A percentile compares a stretch with the other conserved stretches of the same genome.
These are phyloP conservation scores for Alternaria novae-zelandiae DNA, from an alignment of 2,329 filamentous ascomycete species.

Conservation along the genomic window DNA sequence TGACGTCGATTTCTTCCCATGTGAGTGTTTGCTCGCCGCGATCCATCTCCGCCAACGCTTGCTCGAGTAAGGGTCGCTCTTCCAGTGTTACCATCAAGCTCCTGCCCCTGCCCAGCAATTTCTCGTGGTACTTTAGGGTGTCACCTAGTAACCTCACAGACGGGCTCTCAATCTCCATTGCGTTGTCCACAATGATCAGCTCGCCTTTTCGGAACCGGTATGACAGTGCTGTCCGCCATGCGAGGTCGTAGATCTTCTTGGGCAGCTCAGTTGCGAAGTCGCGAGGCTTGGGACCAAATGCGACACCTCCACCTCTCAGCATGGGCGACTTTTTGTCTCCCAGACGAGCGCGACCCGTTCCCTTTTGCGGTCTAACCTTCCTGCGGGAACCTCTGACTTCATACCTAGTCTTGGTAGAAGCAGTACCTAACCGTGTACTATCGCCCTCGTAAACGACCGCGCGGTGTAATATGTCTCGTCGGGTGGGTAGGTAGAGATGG, in stretches of 20 bases:
- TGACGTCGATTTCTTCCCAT: constrained; percentile 87
- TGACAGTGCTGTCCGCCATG: constrained; percentile 91
- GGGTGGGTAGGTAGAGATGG: constrained; percentile 85
- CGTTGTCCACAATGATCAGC: constrained; percentile 82
- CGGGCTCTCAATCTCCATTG: constrained; percentile 72
- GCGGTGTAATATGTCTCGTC: constrained; percentile 89
- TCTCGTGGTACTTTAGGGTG: constrained; percentile 73
- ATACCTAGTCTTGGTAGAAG: constrained; percentile 61
- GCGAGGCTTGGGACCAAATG: constrained; percentile 87
- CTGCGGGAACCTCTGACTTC: constrained; percentile 83
- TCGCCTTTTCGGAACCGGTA: constrained; percentile 90
- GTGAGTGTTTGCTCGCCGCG: constrained; percentile 73
- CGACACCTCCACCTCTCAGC: constrained; percentile 82
- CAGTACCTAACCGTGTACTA: constrained; percentile 78
- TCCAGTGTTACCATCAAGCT: constrained; percentile 40
- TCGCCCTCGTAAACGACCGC: constrained; percentile 94
- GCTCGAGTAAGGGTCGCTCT: constrained; percentile 62
- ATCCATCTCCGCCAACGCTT: constrained; percentile 69
- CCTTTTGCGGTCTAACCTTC: constrained; percentile 89
- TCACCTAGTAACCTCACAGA: constrained; percentile 68
- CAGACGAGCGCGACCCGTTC: constrained; percentile 77
- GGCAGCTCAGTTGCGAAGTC: constrained; percentile 87
- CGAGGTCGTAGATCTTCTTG: constrained; percentile 91
- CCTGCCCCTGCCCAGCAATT: constrained; percentile 40
- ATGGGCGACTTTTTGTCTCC: constrained; percentile 84